Base-by-base conservation (phyloP, 1,139 yeast genomes). In the Blastobotrys malaysiensis region DNA sequence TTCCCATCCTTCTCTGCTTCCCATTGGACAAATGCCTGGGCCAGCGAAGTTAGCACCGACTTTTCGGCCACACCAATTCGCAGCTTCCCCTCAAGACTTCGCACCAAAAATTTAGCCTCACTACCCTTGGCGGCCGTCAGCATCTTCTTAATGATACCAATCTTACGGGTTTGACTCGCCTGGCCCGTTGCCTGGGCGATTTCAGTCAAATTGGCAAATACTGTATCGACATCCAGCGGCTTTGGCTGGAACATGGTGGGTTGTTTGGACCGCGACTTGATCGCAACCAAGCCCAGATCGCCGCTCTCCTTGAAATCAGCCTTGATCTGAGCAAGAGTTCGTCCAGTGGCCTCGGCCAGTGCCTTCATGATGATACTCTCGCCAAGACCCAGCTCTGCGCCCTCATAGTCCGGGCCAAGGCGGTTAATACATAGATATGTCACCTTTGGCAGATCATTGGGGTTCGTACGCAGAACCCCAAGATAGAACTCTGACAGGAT, bases 61-160 rank as follows among this genome's bases (percentile, higher is more conserved):
- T 91, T 91, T 62, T 91, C 98, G 0, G 98, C 98, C 60, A 93
- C 78, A 1, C 96, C 97, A 57, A 95, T 93, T 63, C 99, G 78
- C 58, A 93, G 74, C 63, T 93, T 93, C 1, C 98, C 96, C 67
- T 93, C 99, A 55, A 93, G 72, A 6, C 97, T 88, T 63, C 99
- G 78, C 58, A 93, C 86, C 58, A 93, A 74, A 66, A 84, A 93
- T 66, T 93, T 93, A 13, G 99, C 96, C 70, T 93, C 99, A 44
- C 80, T 77, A n/a, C 87, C 85, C 59, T 84, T 83, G 67, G 97
- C 88, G 0, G 96, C 88, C 0, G 97, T 87, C 54, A 93, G 75
- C 84, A 93, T 78, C 63, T 83, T 80, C 66, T 87, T 89, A 62
- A 95, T 93, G 46, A 87, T 77, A 26, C 81, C 81, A 43, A 90